A percentile compares a stretch with the other conserved stretches of the same genome.
Evolutionary conservation across 225 moss, liverwort and hornwort genomes (phyloP).

Genomic region (Marchantia polymorpha): DNA sequence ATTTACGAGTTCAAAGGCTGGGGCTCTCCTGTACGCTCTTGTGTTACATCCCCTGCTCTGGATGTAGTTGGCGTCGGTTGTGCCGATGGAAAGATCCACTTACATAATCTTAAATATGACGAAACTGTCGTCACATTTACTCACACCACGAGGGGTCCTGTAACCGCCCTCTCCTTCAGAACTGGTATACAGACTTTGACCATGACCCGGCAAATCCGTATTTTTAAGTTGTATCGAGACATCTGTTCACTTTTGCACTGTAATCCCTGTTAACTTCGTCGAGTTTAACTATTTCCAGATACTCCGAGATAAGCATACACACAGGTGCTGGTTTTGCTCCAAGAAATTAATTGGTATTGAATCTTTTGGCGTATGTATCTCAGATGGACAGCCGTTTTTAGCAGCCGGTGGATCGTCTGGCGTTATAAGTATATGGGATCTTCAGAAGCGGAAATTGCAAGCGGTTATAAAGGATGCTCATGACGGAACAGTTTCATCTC

Average conservation of each 20-base stretch:
- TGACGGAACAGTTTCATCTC: constrained; percentile 50
- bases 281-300: no score
- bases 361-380: background rate
- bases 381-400: constrained; percentile 86
- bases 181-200: constrained; percentile 41
- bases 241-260: no score
- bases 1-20: constrained; percentile 83
- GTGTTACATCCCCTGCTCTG: constrained; percentile 79
- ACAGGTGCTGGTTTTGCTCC: background rate
- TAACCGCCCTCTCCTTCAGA: constrained; percentile 83
- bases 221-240: background rate
- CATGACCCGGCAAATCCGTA: background rate
- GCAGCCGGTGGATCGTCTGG: constrained; percentile 84
- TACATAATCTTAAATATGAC: constrained; percentile 82
- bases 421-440: constrained; percentile 90
- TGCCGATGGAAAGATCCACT: constrained; percentile 68
- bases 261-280: no score
- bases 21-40: constrained; percentile 64
- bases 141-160: constrained; percentile 70
- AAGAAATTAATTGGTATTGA: background rate
- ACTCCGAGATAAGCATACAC: no score
- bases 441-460: constrained; percentile 82
- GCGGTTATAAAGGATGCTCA: constrained; percentile 86
- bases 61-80: constrained; percentile 81
- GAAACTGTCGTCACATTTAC: constrained; percentile 77